Evolutionary conservation across 2,329 filamentous ascomycete species (phyloP), one percentile per base, ranked within the genome.

Genomic region (Thelonectria blattea): DNA sequence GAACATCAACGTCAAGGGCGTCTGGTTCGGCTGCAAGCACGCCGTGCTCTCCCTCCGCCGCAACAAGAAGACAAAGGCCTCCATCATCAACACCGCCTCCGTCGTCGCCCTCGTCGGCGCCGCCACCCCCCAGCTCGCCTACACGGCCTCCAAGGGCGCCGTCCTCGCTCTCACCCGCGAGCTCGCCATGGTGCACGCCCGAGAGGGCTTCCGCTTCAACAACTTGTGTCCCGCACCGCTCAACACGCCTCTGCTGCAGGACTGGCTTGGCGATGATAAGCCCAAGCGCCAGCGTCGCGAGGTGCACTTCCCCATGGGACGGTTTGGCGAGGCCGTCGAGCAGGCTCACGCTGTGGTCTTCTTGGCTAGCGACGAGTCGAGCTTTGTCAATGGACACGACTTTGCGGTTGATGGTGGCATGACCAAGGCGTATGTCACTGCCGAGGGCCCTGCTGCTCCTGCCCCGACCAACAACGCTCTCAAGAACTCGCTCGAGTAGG

Each of bases 11-110:
- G 93, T 97, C 77, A 97, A 97, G 85, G 93, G 93, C 45, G 93
- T 97, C n/a, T 97, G 93, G 93, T 97, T 87, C 76, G 93, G 93
- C 62, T 90, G 88, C 85, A 97, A 97, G 84, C 92, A 97, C 76
- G 92, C 93, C 7, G 88, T 97, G 27, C 82, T 94, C 52, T 86
- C 91, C 46, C 83, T 97, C 70, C 89, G 93, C 66, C 88, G 87
- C 70, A 83, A 96, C 82, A 85, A 85, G 56, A 97, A 97, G 87
- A 86, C 81, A 46, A 86, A 84, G 69, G 91, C 87, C 52, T 92
- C 89, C 77, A 88, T 97, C 78, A 93, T 97, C 84, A 97, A 97
- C 83, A 96, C 92, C 3, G 93, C 92, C 24, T 93, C 90, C 48
- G 90, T 96, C 50, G 93, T 97, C 48, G 93, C 92, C 3, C 83